Percentiles rank a stretch among this genome's conserved stretches.
Evolutionary conservation across 176 grass and related monocot genomes (phyloP).

Genomic region (Tillandsia leiboldiana): DNA sequence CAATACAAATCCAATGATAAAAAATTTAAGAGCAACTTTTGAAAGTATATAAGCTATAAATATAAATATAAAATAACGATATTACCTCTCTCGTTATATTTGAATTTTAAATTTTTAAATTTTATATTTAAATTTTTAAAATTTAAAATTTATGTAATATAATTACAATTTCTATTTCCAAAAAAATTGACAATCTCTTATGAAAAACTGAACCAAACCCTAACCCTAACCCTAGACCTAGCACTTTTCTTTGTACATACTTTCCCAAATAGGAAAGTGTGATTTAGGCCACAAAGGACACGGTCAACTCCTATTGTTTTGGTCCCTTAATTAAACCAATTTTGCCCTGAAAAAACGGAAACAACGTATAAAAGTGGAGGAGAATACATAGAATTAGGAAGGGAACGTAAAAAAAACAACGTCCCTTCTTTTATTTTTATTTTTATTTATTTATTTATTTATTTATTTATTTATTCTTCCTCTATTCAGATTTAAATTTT

Average conservation of each 20-base stretch:
- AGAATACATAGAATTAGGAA: slow-evolving; percentile 28
- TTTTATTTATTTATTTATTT: background rate
- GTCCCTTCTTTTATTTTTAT: slow-evolving; percentile 18
- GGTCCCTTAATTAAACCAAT: slow-evolving; percentile 10
- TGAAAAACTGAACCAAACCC: too few species aligned
- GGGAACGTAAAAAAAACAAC: slow-evolving; percentile 40
- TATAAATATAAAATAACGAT: too few species aligned
- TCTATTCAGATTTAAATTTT: background rate
- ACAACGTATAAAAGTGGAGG: background rate
- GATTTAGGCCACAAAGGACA: slow-evolving; percentile 16
- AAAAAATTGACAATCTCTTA: too few species aligned
- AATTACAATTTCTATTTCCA: too few species aligned
- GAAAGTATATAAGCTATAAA: too few species aligned
- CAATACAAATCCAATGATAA: too few species aligned
- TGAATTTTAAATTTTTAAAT: too few species aligned
- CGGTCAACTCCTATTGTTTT: slow-evolving; percentile 26
- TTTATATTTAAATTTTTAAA: too few species aligned
- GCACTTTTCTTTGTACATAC: background rate
- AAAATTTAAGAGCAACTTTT: too few species aligned
- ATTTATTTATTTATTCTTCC: background rate
- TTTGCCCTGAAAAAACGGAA: slow-evolving; percentile 1
- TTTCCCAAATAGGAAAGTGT: background rate
- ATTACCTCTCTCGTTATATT: too few species aligned
- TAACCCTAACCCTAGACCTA: too few species aligned
- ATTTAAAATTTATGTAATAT: too few species aligned